A percentile compares a stretch with the other conserved stretches of the same genome.
Conservation (phyloP, 768 basidiomycete genomes). For the Lepiota venenata region DNA sequence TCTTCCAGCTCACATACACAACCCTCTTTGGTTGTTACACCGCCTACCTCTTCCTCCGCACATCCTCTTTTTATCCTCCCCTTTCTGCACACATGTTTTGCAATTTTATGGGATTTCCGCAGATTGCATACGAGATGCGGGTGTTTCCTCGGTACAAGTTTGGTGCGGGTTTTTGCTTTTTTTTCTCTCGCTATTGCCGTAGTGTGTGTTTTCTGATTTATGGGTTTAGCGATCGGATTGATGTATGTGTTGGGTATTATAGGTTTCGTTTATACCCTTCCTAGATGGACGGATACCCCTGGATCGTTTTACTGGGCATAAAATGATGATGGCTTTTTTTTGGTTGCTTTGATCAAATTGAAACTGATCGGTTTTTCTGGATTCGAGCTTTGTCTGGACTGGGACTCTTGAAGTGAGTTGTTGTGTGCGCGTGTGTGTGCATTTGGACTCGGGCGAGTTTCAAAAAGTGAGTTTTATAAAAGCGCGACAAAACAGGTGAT, state of each 20-base stretch:
- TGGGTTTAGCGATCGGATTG: slow-evolving; percentile 54
- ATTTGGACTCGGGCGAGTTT: no score
- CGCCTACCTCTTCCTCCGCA: slow-evolving; percentile 82
- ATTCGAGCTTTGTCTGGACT: no score
- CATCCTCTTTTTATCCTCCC: slow-evolving; percentile 77
- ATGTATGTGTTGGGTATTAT: slow-evolving; percentile 60
- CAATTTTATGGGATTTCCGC: slow-evolving; percentile 91
- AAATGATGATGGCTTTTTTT: neutral
- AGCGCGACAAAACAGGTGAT: no score
- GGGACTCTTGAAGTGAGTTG: no score
- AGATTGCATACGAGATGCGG: slow-evolving; percentile 52
- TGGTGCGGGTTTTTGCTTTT: slow-evolving; percentile 33
- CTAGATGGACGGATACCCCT: slow-evolving; percentile 21
- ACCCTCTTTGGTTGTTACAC: slow-evolving; percentile 90
- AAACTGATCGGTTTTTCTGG: no score
- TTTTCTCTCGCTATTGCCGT: no score
- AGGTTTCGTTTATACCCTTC: slow-evolving; percentile 51
- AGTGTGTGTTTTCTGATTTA: no score
- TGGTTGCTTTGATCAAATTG: neutral
- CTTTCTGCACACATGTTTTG: slow-evolving; percentile 86
- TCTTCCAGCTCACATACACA: slow-evolving; percentile 87
- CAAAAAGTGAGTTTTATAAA: no score
- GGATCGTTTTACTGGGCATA: slow-evolving; percentile 20
- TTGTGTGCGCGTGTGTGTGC: no score
- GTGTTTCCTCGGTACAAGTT: slow-evolving; percentile 47